These are phyloP conservation scores for Trametes sanguinea DNA, from an alignment of 768 basidiomycete species.

Conservation along the genomic window DNA sequence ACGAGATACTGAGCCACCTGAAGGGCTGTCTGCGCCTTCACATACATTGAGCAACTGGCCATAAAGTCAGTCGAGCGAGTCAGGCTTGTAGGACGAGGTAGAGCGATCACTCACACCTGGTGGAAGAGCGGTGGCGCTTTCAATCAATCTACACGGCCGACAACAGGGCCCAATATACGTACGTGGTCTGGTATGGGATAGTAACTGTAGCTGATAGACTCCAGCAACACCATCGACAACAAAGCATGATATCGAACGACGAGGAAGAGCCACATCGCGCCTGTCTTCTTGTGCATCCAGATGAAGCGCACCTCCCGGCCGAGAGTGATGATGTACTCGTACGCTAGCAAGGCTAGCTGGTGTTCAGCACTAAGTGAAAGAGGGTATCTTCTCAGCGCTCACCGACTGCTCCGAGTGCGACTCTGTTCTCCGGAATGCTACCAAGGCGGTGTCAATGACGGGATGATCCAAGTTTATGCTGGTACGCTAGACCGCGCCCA, in stretches of 20 bases:
- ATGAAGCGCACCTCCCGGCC: constrained; percentile 4
- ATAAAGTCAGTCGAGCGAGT: background rate
- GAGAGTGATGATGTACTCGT: constrained; percentile 11
- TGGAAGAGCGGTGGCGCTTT: background rate
- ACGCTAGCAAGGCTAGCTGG: constrained; percentile 3
- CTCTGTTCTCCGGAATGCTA: background rate
- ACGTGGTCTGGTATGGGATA: background rate
- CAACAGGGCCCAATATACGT: background rate
- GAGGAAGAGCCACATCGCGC: constrained; percentile 12
- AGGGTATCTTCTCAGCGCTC: too few species aligned
- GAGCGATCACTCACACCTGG: background rate
- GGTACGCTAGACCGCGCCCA: too few species aligned
- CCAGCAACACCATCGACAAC: background rate
- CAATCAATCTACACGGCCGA: background rate
- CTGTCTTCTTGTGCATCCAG: constrained; percentile 17
- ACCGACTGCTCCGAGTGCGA: background rate
- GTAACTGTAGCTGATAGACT: background rate
- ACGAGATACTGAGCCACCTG: background rate
- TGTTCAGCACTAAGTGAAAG: background rate
- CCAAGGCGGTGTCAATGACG: too few species aligned
- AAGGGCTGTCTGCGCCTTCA: background rate
- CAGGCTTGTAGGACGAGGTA: too few species aligned
- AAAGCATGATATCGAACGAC: background rate
- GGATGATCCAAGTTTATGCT: too few species aligned
- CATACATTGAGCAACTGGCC: background rate